phyloP scores from a whole-genome alignment of 2,329 filamentous ascomycete species.

The Paraconiothyrium brasiliense region DNA sequence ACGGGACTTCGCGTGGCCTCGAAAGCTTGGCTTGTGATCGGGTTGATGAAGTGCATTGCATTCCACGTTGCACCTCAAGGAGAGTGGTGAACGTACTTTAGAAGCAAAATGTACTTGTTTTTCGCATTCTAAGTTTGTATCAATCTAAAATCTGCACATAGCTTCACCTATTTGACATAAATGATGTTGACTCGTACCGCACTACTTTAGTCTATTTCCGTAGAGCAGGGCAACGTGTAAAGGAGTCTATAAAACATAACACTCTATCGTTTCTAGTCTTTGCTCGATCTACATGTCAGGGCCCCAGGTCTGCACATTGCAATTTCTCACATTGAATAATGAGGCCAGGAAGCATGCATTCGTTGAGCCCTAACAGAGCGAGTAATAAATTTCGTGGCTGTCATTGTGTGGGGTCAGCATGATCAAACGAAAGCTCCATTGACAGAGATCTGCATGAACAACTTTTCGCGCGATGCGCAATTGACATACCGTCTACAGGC shows the following conservation, averaged over 20 bases:
- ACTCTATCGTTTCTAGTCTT: neutral
- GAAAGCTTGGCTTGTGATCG: neutral
- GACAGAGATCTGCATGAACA: neutral
- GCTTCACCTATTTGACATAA: neutral
- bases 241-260: neutral
- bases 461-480: neutral
- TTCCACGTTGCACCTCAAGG: neutral
- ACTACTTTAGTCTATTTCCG: neutral
- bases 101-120: neutral
- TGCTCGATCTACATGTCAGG: neutral
- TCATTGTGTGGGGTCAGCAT: neutral
- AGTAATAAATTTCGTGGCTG: neutral
- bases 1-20: constrained; percentile 35
- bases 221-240: neutral
- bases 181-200: neutral
- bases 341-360: neutral
- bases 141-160: neutral
- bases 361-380: neutral
- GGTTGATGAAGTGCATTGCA: neutral
- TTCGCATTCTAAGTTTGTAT: neutral
- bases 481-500: neutral
- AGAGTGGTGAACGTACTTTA: neutral
- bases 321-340: neutral
- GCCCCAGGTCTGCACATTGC: neutral
- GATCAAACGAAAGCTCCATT: neutral